These are phyloP conservation scores for Daldinia loculata DNA, from an alignment of 495 filamentous ascomycete genomes.

Conservation along the genomic window DNA sequence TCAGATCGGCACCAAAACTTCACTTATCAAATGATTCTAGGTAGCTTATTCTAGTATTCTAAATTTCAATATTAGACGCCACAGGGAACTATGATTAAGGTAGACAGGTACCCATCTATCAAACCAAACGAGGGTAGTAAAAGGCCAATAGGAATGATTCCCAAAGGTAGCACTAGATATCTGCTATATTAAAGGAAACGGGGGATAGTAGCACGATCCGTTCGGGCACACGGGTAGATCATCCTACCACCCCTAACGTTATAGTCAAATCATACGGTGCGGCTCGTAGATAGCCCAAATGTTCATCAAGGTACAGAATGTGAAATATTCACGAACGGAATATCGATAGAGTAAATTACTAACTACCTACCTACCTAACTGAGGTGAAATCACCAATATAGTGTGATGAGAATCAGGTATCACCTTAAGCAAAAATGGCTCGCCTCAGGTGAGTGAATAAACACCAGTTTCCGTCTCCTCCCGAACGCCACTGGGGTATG, in stretches of 20 bases:
- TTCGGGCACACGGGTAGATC: neutral
- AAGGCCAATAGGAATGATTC: neutral
- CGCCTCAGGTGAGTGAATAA: constrained; percentile 7
- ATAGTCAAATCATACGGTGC: neutral
- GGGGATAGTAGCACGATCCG: neutral
- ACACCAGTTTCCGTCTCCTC: constrained; percentile 16
- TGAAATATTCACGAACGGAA: neutral
- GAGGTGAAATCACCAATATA: constrained; percentile 16
- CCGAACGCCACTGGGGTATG: constrained; percentile 37
- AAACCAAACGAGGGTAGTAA: neutral
- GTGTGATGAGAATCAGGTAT: constrained; percentile 22
- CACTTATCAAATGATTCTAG: neutral
- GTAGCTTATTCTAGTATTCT: neutral
- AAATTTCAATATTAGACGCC: neutral
- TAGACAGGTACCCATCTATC: neutral
- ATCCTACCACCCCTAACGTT: neutral
- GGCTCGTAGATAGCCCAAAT: neutral
- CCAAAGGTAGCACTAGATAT: neutral
- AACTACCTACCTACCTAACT: constrained; percentile 12
- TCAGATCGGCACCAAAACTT: neutral
- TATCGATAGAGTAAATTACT: constrained; percentile 24
- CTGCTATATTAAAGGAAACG: neutral
- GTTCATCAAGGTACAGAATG: neutral
- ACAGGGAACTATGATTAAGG: too few relatives aligned
- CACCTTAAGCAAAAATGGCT: constrained; percentile 33